phyloP scores from a whole-genome alignment of 1,284 basidiomycete genomes.

The Fomitiporia mediterranea region DNA sequence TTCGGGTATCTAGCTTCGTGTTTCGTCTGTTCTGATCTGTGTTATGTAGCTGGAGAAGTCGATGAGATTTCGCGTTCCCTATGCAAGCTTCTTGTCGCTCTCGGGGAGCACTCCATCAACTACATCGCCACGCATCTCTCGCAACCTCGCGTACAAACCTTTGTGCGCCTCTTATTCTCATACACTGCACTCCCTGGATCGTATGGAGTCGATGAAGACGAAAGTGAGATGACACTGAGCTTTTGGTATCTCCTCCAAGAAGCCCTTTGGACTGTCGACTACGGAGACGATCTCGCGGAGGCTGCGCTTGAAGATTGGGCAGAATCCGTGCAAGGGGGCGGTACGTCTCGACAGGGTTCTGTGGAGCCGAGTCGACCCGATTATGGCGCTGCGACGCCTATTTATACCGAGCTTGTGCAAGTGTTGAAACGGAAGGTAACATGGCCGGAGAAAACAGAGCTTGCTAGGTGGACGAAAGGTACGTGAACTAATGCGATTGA shows the following conservation, averaged over 20 bases:
- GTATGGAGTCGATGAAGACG: constrained; percentile 77
- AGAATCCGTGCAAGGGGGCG: constrained; percentile 22
- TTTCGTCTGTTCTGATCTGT: background rate
- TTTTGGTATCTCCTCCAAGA: constrained; percentile 92
- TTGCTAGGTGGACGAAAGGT: constrained; percentile 68
- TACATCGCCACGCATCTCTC: constrained; percentile 72
- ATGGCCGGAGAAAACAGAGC: constrained; percentile 50
- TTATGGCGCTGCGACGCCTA: constrained; percentile 59
- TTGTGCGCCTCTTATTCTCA: constrained; percentile 65
- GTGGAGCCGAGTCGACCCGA: constrained; percentile 35
- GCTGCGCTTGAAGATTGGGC: constrained; percentile 33
- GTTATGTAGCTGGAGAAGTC: constrained; percentile 30
- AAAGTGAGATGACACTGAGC: constrained; percentile 79
- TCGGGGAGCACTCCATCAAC: constrained; percentile 82
- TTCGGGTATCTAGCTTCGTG: background rate
- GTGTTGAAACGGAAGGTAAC: constrained; percentile 68
- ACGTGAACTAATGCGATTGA: constrained; percentile 22
- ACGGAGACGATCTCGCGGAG: constrained; percentile 42
- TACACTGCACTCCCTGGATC: constrained; percentile 74
- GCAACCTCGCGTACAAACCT: constrained; percentile 58
- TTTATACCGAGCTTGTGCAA: constrained; percentile 74
- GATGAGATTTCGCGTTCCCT: constrained; percentile 60
- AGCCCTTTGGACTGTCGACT: constrained; percentile 74
- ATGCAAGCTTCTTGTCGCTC: constrained; percentile 72
- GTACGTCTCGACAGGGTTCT: constrained; percentile 24